Evolutionary conservation across 768 basidiomycete species (phyloP), one percentile per base, ranked within the genome.

Genomic region (Amanita jacksonii): DNA sequence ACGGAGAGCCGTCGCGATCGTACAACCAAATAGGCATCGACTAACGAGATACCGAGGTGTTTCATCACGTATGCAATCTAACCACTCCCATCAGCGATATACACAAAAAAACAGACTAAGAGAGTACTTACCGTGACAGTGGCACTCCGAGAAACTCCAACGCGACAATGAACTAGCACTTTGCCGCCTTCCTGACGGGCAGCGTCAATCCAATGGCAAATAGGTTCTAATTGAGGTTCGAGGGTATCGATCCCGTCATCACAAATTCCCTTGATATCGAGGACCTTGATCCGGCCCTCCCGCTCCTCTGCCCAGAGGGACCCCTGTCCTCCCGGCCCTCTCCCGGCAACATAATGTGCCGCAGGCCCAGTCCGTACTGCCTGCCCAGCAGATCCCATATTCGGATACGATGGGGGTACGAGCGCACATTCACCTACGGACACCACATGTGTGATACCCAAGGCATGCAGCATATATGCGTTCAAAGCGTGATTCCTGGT

Each of bases 61-160:
- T 92, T 88, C 93, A 97, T 97, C 57, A 96, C 85, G 62, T 97
- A 97, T 13, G 93, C 93, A 56, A 98, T 97, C 77, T 85, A 10
- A 23, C 33, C 34, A 42, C 23, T 22, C 23, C n/a, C n/a, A n/a
- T n/a, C n/a, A n/a, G 41, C 31, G 18, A 42, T 2, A 20, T 8
- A 15, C 7, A 20, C 19, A 22, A 8, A 18, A 38, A 35, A 27
- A 48, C 45, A 37, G 37, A 35, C 25, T n/a, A n/a, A n/a, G n/a
- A 36, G 38, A 39, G 45, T 18, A 75, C 79, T 60, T 54, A 83
- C 81, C 49, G 86, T 86, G 48, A 98, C 91, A 24, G 90, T 94
- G 22, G 94, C 93, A 56, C 85, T 89, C 48, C 94, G 68, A 34
- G 85, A 88, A 33, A 98, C 94, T n/a, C 94, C 94, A n/a, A 98